Percentiles rank a stretch among this genome's conserved stretches.
Evolutionary conservation across 2,329 filamentous ascomycete genomes (phyloP).

Genomic region (Dactylellina drechsleri): DNA sequence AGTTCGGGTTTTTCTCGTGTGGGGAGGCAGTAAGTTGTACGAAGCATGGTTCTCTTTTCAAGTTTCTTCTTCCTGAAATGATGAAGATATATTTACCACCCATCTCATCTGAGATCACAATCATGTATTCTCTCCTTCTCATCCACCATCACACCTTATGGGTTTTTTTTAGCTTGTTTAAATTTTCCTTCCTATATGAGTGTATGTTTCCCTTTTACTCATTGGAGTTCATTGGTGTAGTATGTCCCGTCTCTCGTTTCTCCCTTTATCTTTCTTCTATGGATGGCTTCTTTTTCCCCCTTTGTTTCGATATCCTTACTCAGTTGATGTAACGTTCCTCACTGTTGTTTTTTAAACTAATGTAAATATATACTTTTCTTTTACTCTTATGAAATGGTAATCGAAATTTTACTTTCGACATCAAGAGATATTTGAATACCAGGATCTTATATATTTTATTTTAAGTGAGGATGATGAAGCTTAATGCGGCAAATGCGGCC

Average conservation of each 20-base stretch:
- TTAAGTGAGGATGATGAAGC: no score
- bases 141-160: not conserved
- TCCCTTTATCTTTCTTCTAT: conserved; percentile 21
- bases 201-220: conserved; percentile 29
- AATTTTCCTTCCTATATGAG: conserved; percentile 30
- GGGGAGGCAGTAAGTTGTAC: conserved; percentile 6
- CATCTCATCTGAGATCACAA: conserved; percentile 2
- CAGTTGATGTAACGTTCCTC: not conserved
- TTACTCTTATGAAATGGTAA: not conserved
- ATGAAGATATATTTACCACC: conserved; percentile 8
- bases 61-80: conserved; percentile 20
- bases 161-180: conserved; percentile 18
- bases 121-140: not conserved
- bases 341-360: conserved; percentile 3
- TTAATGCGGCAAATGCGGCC: conserved; percentile 7
- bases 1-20: conserved; percentile 24
- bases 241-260: conserved; percentile 27
- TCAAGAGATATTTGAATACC: no score
- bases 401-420: not conserved
- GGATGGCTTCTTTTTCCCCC: conserved; percentile 20
- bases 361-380: conserved; percentile 35
- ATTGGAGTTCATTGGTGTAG: conserved; percentile 55
- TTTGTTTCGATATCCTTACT: conserved; percentile 39
- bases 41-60: conserved; percentile 30
- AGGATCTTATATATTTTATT: no score